Evolutionary conservation across 495 filamentous ascomycete species (phyloP), one percentile per base, ranked within the genome.

Genomic region (Glarea lozoyensis): DNA sequence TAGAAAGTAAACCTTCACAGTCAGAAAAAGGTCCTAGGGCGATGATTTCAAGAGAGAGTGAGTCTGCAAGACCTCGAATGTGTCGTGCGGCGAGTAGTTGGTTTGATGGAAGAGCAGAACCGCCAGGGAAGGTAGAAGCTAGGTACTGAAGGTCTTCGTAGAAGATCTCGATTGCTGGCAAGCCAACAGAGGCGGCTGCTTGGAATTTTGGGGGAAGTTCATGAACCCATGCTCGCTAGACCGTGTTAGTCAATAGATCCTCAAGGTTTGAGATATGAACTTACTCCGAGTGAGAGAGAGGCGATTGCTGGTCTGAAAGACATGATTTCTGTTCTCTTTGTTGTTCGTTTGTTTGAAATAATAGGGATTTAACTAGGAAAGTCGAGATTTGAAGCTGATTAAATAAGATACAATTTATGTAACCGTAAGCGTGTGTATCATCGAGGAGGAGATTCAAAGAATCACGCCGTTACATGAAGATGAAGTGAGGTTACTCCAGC

Each of bases 21-120:
- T 88, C 81, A 12, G 75, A 59, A 53, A 90, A 89, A 0, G 86
- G 84, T 48, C 89, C 84, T 10, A 90, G 58, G 61, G 84, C 81
- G 50, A 89, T 67, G 33, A 90, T 74, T 22, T 63, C 64, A 2
- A 93, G 66, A 1, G 60, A 56, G 31, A 79, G 69, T 1, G 66
- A 66, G 32, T 72, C 60, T 59, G 82, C 86, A 23, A 83, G 63
- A 0, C 53, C 46, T 9, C 62, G 62, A 23, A 84, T 71, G 24
- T 69, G 57, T 1, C 59, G 55, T 20, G 84, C 82, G 3, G 85
- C 84, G 25, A 62, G 63, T 38, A 74, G 44, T 40, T 80, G 73
- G 42, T 72, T 67, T 9, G 66, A 56, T 3, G 61, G 39, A n/a
- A 29, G 25, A 2, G 60, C 60, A 2, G 24, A 40, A 37, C 30